These are phyloP conservation scores for Paraglomus brasilianum DNA, from an alignment of 192 early-diverging fungal species.

Conservation along the genomic window DNA sequence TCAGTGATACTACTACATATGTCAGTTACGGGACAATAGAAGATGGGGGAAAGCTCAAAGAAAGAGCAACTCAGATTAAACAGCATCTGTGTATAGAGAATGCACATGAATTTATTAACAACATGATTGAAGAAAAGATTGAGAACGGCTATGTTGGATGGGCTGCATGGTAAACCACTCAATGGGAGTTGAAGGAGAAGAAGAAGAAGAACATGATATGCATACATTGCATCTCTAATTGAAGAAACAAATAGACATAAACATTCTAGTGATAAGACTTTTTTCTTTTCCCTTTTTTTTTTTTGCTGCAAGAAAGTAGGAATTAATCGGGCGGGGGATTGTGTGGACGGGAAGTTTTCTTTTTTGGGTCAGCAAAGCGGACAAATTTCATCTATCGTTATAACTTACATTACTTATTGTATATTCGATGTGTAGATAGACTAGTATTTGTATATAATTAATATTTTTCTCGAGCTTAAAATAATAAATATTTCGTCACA, in stretches of 20 bases:
- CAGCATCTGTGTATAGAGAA: neutral
- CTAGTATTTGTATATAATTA: too few species aligned
- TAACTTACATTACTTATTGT: too few species aligned
- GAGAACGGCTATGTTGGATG: conserved; percentile 22
- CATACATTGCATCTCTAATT: neutral
- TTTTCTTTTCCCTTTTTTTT: too few species aligned
- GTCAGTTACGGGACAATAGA: conserved; percentile 10
- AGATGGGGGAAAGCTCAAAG: neutral
- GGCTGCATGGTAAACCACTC: conserved; percentile 7
- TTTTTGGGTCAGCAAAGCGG: too few species aligned
- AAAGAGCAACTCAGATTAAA: conserved; percentile 8
- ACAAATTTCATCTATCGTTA: too few species aligned
- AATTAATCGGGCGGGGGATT: too few species aligned
- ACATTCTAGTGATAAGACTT: neutral
- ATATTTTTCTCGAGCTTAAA: too few species aligned
- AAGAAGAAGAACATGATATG: neutral
- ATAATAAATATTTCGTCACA: too few species aligned
- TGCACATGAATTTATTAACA: conserved; percentile 16
- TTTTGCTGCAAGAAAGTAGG: too few species aligned
- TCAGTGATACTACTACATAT: conserved; percentile 5
- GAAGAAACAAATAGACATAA: neutral
- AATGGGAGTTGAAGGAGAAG: neutral
- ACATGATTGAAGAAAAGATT: conserved; percentile 20
- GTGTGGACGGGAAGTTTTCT: too few species aligned
- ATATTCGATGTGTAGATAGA: too few species aligned